Percentiles rank a stretch among this genome's conserved stretches.
phyloP scores from a whole-genome alignment of 1,139 yeast genomes.

The Entelexis sorbosivorans region DNA sequence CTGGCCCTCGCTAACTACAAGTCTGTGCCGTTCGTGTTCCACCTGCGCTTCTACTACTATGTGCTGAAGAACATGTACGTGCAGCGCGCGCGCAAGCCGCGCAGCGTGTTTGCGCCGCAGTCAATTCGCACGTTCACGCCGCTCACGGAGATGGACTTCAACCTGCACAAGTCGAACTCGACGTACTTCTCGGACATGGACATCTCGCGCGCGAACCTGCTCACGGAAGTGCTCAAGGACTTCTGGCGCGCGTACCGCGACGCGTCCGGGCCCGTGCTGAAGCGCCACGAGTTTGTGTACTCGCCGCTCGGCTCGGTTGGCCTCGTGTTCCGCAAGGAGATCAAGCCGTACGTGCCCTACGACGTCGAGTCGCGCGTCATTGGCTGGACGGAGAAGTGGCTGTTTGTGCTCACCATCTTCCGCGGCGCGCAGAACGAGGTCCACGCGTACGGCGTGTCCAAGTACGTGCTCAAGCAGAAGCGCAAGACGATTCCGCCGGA shows the following conservation, averaged over 20 bases:
- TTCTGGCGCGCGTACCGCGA: conserved; percentile 32
- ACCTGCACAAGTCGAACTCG: conserved; percentile 75
- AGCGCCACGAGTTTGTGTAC: conserved; percentile 43
- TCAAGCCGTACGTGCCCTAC: conserved; percentile 54
- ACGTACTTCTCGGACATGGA: conserved; percentile 82
- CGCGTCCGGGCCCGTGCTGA: conserved; percentile 26
- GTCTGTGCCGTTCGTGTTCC: conserved; percentile 59
- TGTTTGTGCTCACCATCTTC: conserved; percentile 59
- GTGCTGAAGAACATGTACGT: conserved; percentile 36
- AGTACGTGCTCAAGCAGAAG: conserved; percentile 67
- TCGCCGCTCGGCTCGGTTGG: conserved; percentile 69
- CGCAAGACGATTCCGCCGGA: conserved; percentile 59
- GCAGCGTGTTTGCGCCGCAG: conserved; percentile 37
- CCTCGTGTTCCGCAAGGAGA: conserved; percentile 59
- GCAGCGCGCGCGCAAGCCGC: conserved; percentile 28
- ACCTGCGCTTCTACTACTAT: conserved; percentile 47
- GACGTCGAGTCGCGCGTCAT: conserved; percentile 47
- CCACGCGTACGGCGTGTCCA: conserved; percentile 58
- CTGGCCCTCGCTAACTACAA: conserved; percentile 34
- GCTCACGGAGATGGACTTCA: conserved; percentile 72
- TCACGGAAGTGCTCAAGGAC: conserved; percentile 41
- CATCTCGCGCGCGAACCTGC: conserved; percentile 57
- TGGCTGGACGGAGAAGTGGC: conserved; percentile 86
- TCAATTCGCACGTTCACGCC: conserved; percentile 50
- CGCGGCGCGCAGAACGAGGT: conserved; percentile 34